Evolutionary conservation across 208 protist genomes (phyloP), one percentile per base, ranked within the genome.

Genomic region (Crithidia brevicula): DNA sequence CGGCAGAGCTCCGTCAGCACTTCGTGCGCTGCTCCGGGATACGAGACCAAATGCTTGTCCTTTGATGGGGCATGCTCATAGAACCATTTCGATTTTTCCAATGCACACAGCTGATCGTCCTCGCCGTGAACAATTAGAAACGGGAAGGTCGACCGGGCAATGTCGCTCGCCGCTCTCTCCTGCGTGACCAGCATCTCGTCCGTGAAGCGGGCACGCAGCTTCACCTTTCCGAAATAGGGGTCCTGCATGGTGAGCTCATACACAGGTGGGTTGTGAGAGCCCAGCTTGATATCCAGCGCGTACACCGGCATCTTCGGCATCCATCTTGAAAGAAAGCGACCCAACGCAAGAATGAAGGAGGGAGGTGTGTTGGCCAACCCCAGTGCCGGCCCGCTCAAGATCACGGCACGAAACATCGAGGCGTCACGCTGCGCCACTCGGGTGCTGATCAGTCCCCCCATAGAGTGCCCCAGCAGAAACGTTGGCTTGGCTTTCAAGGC

Each of bases 391-490:
- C 85, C 88, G 60, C 85, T 91, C 7, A 93, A 81, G 1, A 93
- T 57, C 30, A 93, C 83, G 10, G 64, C 79, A 27, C 53, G 47
- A 30, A 76, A 85, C 23, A 23, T 59, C 2, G 27, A 58, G 5
- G 51, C 56, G 11, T 81, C 71, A 18, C 85, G 80, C 40, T 83
- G 49, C 13, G 85, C 82, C 30, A 88, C 72, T n/a, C 75, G 80
- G 16, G 69, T 72, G 5, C 80, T 50, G 46, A 93, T 91, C 20
- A 93, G 72, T 2, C 88, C 88, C 6, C 88, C 88, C 88, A 93
- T 93, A 33, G 88, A 93, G 62, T 93, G 88, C 9, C 88, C 88
- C 28, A 93, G 34, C 25, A 93, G 73, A 52, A 86, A 85, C n/a
- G 67, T 74, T 23, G 85, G 81, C 42, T 83, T 59, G 8, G 54